phyloP scores from a whole-genome alignment of 257 asterid species.

The Jacaranda copaia region DNA sequence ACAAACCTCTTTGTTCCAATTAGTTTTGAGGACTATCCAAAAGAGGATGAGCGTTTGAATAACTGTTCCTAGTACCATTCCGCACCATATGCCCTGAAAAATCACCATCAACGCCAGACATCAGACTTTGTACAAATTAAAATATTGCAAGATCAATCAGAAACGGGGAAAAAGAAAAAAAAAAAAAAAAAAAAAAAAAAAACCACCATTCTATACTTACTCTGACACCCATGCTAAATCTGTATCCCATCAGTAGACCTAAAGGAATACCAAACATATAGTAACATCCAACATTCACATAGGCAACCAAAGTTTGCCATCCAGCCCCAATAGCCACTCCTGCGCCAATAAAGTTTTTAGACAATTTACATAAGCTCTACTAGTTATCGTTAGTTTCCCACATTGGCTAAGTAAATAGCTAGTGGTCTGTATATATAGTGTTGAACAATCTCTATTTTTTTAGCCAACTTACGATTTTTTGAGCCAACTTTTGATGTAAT shows the following conservation, averaged over 20 bases:
- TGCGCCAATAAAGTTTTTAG: not conserved
- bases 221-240: constrained; percentile 44
- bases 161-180: no score
- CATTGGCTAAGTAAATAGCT: no score
- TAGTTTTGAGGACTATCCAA: constrained; percentile 50
- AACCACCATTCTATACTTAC: constrained; percentile 28
- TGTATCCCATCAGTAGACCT: constrained; percentile 50
- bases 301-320: constrained; percentile 61
- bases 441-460: no score
- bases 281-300: constrained; percentile 55
- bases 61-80: constrained; percentile 56
- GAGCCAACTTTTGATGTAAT: no score
- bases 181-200: no score
- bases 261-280: constrained; percentile 54
- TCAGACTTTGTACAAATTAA: no score
- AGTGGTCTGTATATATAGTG: no score
- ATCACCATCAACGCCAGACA: not conserved
- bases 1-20: constrained; percentile 62
- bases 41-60: constrained; percentile 49
- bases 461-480: no score
- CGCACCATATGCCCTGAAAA: constrained; percentile 64
- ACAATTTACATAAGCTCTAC: not conserved
- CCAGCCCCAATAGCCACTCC: constrained; percentile 71
- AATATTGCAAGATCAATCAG: no score
- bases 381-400: no score